Evolutionary conservation across 345 rosid genomes (phyloP).

Genomic region (Anastatica hierochuntica): DNA sequence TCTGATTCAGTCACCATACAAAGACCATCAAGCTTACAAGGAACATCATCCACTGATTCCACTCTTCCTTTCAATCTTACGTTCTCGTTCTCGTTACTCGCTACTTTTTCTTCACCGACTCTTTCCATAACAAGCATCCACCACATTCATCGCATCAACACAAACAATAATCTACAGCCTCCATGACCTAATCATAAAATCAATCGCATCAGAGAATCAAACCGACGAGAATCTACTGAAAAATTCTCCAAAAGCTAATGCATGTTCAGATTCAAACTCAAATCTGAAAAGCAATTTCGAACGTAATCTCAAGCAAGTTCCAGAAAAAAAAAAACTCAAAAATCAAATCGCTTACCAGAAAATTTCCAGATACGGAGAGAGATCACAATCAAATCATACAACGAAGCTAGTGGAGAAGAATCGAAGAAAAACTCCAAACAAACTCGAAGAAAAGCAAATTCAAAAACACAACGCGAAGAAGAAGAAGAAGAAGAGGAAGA

Average conservation of each 20-base stretch:
- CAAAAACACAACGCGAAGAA: not conserved
- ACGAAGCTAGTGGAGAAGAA: slow-evolving; percentile 6
- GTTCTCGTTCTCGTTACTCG: slow-evolving; percentile 13
- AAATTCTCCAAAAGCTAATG: not conserved
- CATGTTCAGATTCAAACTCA: slow-evolving; percentile 3
- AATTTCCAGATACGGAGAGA: slow-evolving; percentile 4
- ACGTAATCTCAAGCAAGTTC: not conserved
- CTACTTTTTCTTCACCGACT: slow-evolving; percentile 33
- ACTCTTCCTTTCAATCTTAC: slow-evolving; percentile 23
- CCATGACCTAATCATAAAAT: slow-evolving; percentile 10
- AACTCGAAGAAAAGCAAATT: not conserved
- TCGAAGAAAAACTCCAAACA: not conserved
- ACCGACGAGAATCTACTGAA: not conserved
- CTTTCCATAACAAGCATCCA: slow-evolving; percentile 30
- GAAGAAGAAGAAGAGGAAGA: slow-evolving; percentile 1
- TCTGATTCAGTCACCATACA: slow-evolving; percentile 28
- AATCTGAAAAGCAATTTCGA: not conserved
- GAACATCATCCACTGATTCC: slow-evolving; percentile 27
- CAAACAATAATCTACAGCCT: slow-evolving; percentile 2
- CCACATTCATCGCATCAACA: slow-evolving; percentile 16
- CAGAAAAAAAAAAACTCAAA: not conserved
- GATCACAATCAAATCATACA: slow-evolving; percentile 18
- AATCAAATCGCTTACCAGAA: slow-evolving; percentile 9
- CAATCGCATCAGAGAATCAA: slow-evolving; percentile 18
- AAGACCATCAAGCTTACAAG: slow-evolving; percentile 30